Evolutionary conservation across 305 asterid genomes (phyloP).

Genomic region (Fraxinus ornus): DNA sequence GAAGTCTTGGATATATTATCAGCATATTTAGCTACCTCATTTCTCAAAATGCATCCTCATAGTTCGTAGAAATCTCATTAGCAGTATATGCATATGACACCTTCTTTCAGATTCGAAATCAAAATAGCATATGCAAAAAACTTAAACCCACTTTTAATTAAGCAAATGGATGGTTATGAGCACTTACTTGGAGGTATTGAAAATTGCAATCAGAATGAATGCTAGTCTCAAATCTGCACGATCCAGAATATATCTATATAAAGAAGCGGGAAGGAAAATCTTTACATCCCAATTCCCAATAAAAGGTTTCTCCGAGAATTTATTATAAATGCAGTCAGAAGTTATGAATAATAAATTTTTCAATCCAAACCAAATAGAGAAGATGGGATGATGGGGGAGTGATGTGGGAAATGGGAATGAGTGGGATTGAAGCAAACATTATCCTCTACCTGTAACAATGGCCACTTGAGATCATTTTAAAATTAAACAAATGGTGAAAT

Average conservation of each 20-base stretch:
- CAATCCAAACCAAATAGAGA: not conserved
- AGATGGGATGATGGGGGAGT: not conserved
- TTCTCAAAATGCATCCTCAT: not conserved
- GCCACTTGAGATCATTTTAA: slow-evolving; percentile 39
- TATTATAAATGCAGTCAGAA: not conserved
- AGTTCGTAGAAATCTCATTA: not conserved
- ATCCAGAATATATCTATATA: slow-evolving; percentile 22
- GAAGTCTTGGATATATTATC: not conserved
- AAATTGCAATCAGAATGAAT: slow-evolving; percentile 23
- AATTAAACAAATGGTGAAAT: slow-evolving; percentile 10
- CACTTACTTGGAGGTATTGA: slow-evolving; percentile 33
- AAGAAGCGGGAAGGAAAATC: slow-evolving; percentile 20
- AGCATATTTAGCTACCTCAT: not conserved
- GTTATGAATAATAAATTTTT: not conserved
- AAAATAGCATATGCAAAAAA: not conserved
- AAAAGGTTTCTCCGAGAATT: slow-evolving; percentile 37
- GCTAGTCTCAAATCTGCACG: slow-evolving; percentile 34
- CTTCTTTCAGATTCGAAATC: not conserved
- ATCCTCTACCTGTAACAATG: slow-evolving; percentile 33
- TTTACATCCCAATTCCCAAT: slow-evolving; percentile 34
- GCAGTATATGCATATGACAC: not conserved
- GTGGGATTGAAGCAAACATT: slow-evolving; percentile 23
- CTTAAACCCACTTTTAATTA: slow-evolving; percentile 22
- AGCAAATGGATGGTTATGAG: not conserved
- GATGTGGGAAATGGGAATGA: not conserved